phyloP scores from a whole-genome alignment of 192 early-diverging fungal genomes.

The Rhizophagus sp. region DNA sequence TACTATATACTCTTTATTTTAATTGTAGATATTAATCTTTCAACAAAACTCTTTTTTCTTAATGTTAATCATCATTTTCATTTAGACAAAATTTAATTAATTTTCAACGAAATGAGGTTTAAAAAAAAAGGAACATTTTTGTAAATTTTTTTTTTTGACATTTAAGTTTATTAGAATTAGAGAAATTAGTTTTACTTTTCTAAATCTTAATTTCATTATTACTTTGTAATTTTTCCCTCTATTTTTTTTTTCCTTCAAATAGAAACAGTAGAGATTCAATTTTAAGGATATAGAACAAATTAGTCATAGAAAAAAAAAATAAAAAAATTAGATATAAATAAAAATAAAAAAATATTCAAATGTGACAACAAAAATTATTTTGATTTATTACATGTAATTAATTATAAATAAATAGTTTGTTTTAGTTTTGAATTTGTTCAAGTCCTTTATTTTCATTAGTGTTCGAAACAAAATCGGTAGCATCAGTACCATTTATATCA shows the following conservation, averaged over 20 bases:
- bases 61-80: neutral
- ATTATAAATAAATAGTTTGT: neutral
- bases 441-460: neutral
- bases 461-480: neutral
- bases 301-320: neutral
- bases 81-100: neutral
- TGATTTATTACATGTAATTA: neutral
- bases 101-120: neutral
- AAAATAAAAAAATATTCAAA: too few relatives aligned
- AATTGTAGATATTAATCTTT: neutral
- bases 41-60: neutral
- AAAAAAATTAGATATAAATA: too few relatives aligned
- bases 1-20: neutral
- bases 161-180: constrained; percentile 1
- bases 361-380: too few relatives aligned
- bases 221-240: neutral
- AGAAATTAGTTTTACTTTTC: neutral
- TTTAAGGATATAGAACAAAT: neutral
- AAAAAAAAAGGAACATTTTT: too few relatives aligned
- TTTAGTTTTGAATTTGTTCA: neutral
- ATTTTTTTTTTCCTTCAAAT: neutral
- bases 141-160: neutral
- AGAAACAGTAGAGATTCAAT: neutral
- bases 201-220: neutral
- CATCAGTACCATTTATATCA: too few relatives aligned